Base-by-base conservation (phyloP, 2,329 filamentous ascomycete species). In the Harringtonia lauricola region DNA sequence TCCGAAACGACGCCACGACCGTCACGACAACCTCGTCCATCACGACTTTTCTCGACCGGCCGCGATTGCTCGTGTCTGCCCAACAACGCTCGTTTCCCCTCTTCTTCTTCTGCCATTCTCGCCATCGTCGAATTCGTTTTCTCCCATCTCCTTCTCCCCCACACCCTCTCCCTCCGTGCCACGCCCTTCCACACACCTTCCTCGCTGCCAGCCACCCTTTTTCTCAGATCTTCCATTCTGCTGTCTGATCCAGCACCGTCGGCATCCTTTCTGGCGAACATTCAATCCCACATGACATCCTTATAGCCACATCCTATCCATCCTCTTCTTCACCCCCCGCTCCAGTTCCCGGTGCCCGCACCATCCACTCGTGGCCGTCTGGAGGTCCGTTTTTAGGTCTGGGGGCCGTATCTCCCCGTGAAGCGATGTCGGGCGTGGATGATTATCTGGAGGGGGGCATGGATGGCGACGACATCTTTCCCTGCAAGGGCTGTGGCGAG, bases 401-500 rank as follows among this genome's bases (percentile, higher is more conserved):
- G 41, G 45, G 45, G 45, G 41, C 28, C 34, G 28, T 17, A 21
- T 39, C 45, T 34, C 45, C 41, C 21, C 22, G 29, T 29, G 17
- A 22, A 26, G 59, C 45, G 58, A 69, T 72, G 66, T 60, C 71
- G 44, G 65, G 65, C 52, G 72, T 79, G 57, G 76, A 77, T 52
- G 76, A 79, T 45, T 81, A 79, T 54, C 62, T 78, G 51, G 79
- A 83, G 48, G 71, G 65, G 55, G 73, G 78, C 42, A 72, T 85
- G 70, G 86, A 94, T 48, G 73, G 75, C 50, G 87, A 94, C 55
- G 88, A 94, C 60, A 72, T 83, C 52, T 94, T 86, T 58, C 86
- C 86, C 49, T 95, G 88, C 71, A 94, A 94, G 70, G 87, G 86
- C 47, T 95, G 88, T 65, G 87, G 87, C 67, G 86, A 94, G 88